phyloP scores from a whole-genome alignment of 192 early-diverging fungal species.

The Diversispora epigaea region DNA sequence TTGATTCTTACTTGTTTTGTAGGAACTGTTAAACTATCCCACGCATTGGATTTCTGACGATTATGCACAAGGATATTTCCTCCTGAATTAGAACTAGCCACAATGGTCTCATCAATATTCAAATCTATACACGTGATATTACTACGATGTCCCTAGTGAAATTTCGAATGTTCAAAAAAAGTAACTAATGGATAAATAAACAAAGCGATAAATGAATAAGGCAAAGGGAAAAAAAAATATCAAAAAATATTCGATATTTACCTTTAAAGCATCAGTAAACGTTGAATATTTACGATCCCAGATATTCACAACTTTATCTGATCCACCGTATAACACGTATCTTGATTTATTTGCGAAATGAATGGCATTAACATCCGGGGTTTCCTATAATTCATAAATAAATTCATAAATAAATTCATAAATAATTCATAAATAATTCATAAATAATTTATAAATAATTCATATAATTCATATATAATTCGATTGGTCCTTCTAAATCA shows the following conservation, averaged over 20 bases:
- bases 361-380: conserved; percentile 12
- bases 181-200: no score
- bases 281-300: conserved; percentile 32
- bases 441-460: no score
- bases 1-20: conserved; percentile 5
- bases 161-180: not conserved
- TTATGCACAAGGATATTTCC: conserved; percentile 35
- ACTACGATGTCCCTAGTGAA: conserved; percentile 31
- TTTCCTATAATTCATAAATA: not conserved
- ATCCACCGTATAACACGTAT: conserved; percentile 30
- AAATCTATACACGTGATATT: conserved; percentile 30
- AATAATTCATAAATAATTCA: no score
- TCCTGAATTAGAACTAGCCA: conserved; percentile 22
- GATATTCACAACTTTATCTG: conserved; percentile 29
- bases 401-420: not conserved
- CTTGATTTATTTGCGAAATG: conserved; percentile 26
- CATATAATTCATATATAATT: no score
- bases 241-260: not conserved
- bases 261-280: conserved; percentile 25
- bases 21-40: conserved; percentile 19
- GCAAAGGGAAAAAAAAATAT: not conserved
- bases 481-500: no score
- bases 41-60: conserved; percentile 21
- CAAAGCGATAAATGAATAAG: not conserved
- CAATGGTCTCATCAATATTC: conserved; percentile 32